Conservation (phyloP, 306 rosid species). For the Pterocarpus santalinus region DNA sequence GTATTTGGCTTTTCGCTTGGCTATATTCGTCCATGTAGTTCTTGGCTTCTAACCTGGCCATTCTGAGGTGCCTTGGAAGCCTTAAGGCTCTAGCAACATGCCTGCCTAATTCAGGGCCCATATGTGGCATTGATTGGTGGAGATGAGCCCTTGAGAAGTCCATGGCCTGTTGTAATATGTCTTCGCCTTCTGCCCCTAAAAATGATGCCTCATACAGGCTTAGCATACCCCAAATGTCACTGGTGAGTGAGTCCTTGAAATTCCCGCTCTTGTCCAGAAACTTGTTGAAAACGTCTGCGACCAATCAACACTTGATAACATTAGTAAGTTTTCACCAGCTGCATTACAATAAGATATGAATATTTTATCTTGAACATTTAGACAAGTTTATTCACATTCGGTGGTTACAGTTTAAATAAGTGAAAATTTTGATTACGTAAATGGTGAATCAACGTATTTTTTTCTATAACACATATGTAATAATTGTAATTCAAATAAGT, state of each 20-base stretch:
- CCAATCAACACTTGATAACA: too few relatives aligned
- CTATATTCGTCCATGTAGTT: slow-evolving; percentile 50
- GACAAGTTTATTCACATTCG: too few relatives aligned
- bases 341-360: too few relatives aligned
- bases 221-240: slow-evolving; percentile 53
- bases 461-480: too few relatives aligned
- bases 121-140: slow-evolving; percentile 24
- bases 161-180: slow-evolving; percentile 46
- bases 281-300: slow-evolving; percentile 43
- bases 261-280: slow-evolving; percentile 48
- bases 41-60: slow-evolving; percentile 53
- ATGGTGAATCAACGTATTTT: too few relatives aligned
- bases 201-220: slow-evolving; percentile 56
- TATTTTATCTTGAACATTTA: too few relatives aligned
- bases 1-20: slow-evolving; percentile 1
- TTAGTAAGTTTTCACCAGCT: too few relatives aligned
- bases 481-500: too few relatives aligned
- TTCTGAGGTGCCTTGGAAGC: slow-evolving; percentile 57
- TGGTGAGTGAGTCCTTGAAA: slow-evolving; percentile 48
- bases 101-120: slow-evolving; percentile 14
- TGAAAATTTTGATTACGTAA: too few relatives aligned
- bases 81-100: slow-evolving; percentile 37
- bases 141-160: slow-evolving; percentile 48
- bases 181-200: slow-evolving; percentile 50
- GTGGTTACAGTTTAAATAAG: too few relatives aligned